Evolutionary conservation across 805 yeast genomes (phyloP), one percentile per base, ranked within the genome.

Genomic region (Myxozyma udenii): DNA sequence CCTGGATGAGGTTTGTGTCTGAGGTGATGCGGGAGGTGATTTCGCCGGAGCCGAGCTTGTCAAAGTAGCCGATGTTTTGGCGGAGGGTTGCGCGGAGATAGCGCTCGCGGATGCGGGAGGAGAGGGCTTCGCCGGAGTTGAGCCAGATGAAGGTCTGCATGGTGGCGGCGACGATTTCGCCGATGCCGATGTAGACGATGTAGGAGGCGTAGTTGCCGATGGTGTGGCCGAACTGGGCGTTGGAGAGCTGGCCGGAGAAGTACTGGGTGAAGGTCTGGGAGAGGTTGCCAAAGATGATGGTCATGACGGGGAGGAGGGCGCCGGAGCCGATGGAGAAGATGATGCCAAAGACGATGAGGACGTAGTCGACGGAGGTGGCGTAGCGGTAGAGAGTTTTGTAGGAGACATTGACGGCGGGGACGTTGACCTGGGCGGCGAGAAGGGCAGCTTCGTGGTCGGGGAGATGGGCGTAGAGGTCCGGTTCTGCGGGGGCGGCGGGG

Each of bases 21-120:
- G 67, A 64, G 41, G 74, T 70, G 61, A 71, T 71, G 12, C 75
- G 66, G 12, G 74, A 66, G 12, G 74, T 69, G 38, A 71, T 71
- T 49, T 69, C 71, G 21, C 75, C 75, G 12, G 73, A 66, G 14
- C 75, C 75, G 7, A 72, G 61, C 42, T 65, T 63, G 57, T 72
- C 75, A 51, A 72, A 72, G 50, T 64, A 72, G 19, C 69, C 76
- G 28, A 22, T 6, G 16, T 43, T 26, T 24, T 36, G 43, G 30
- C 39, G 26, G 36, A 36, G 1, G 43, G 42, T n/a, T 26, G 42
- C 22, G 39, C 37, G 21, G 28, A 36, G 7, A 39, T 36, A 16
- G 37, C 22, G 23, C 43, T 22, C 18, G 36, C 41, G 35, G 33
- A 44, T 5, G 23, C 48, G 14, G 26, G 41, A 11, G 41, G 48